phyloP scores from a whole-genome alignment of 306 rosid species.

The Arachis stenosperma region DNA sequence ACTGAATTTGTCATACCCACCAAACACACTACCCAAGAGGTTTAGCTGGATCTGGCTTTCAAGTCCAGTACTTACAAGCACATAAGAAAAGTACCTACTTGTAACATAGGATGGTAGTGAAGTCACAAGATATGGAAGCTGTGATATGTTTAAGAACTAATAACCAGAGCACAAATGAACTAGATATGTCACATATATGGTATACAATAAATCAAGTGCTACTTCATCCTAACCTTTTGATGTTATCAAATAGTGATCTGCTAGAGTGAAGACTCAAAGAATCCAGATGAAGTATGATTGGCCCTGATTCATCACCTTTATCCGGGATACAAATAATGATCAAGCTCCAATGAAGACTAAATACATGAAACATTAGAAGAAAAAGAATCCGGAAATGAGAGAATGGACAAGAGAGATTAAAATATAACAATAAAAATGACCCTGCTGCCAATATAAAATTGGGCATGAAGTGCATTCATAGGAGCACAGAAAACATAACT shows the following conservation, averaged over 20 bases:
- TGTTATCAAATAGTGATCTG: conserved; percentile 67
- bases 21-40: background rate
- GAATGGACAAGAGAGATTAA: too few relatives aligned
- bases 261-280: conserved; percentile 89
- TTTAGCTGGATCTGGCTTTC: background rate
- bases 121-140: background rate
- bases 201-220: conserved; percentile 22
- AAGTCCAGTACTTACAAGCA: conserved; percentile 11
- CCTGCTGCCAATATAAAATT: background rate
- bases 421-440: conserved; percentile 16
- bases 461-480: conserved; percentile 26
- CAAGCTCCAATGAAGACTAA: conserved; percentile 89
- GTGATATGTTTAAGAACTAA: conserved; percentile 22
- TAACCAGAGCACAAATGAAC: conserved; percentile 7
- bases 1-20: conserved; percentile 8
- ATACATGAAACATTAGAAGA: too few relatives aligned
- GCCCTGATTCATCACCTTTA: conserved; percentile 83
- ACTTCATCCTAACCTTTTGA: conserved; percentile 71
- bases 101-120: background rate
- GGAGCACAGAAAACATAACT: conserved; percentile 1
- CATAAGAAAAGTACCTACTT: background rate
- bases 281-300: conserved; percentile 91
- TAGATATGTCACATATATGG: conserved; percentile 18
- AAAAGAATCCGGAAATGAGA: too few relatives aligned
- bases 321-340: conserved; percentile 87